phyloP scores from a whole-genome alignment of 805 yeast genomes.

The Groenewaldozyma salmanticensis region DNA sequence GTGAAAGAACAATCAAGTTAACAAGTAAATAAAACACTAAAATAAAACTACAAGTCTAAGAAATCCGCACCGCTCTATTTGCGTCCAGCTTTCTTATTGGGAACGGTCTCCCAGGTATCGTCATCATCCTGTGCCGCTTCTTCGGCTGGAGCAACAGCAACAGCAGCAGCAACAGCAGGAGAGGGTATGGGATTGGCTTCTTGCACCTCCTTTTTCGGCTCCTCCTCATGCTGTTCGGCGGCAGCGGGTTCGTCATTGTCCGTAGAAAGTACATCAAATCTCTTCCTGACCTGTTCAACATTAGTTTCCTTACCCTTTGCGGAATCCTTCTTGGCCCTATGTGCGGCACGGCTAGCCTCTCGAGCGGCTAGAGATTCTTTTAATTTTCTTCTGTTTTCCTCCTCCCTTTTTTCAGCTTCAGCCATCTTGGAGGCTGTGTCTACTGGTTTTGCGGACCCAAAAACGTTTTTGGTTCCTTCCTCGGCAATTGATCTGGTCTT shows the following conservation, averaged over 20 bases:
- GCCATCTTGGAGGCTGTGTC: slow-evolving; percentile 57
- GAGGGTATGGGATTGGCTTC: too few species aligned
- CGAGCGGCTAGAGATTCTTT: background rate
- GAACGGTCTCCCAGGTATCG: slow-evolving; percentile 20
- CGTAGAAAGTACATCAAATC: slow-evolving; percentile 38
- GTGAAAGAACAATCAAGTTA: too few species aligned
- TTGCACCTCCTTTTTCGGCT: slow-evolving; percentile 8
- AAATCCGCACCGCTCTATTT: slow-evolving; percentile 1
- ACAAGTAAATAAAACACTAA: too few species aligned
- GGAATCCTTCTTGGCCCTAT: slow-evolving; percentile 4
- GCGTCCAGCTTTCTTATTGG: slow-evolving; percentile 13
- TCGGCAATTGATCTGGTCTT: slow-evolving; percentile 6
- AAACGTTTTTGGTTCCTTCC: slow-evolving; percentile 36
- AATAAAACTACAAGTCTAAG: too few species aligned
- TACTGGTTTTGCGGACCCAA: slow-evolving; percentile 81
- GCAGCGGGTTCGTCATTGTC: slow-evolving; percentile 21
- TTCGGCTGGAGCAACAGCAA: slow-evolving; percentile 4
- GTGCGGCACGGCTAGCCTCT: slow-evolving; percentile 1
- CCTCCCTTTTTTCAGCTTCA: slow-evolving; percentile 43
- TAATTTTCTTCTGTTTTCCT: slow-evolving; percentile 10
- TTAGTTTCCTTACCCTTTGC: slow-evolving; percentile 6
- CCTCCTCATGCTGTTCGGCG: slow-evolving; percentile 1
- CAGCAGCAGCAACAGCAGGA: background rate
- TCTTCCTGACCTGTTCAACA: slow-evolving; percentile 13
- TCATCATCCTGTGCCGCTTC: slow-evolving; percentile 12